Base-by-base conservation (phyloP, 306 rosid species). In the Lablab purpureus region DNA sequence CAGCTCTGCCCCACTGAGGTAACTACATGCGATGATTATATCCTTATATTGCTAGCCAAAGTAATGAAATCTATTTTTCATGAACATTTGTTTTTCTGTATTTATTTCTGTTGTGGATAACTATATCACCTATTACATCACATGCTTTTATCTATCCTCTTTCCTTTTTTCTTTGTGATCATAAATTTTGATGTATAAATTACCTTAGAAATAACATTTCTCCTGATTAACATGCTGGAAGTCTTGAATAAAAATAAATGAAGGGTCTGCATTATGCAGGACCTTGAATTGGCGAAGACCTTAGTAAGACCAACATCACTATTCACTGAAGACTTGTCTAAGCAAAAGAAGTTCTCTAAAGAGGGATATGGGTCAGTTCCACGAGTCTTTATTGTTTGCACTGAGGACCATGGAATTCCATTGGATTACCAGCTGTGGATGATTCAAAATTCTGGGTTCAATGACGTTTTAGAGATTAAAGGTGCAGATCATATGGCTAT, bases 1-100 rank as follows among this genome's bases (percentile, higher is more conserved):
- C 92, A 91, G 37, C 83, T 83, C 21, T 73, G 80, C 56, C 66
- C 93, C 8, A 4, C 11, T 14, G 88, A 87, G 97, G 97, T 91
- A 72, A 21, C 6, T 13, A 10, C 1, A 17, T 49, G 34, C 6
- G 2, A 32, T 4, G 1, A 4, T 2, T 43, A 10, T 2, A 0
- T 0, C 15, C 12, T 27, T 27, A 1, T 27, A 3, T 27, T 27
- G 3, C 28, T 27, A 3, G 28, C 28, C 3, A 27, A 27, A 30
- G 34, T 30, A 30, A 30, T 30, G 34, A 30, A 30, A 30, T 30
- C 4, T 30, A 30, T 30, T 30, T 30, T 27, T 27, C 28, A 27
- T 27, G 3, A 1, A 27, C 28, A 27, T 27, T 27, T 27, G 28
- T 27, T 27, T 27, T n/a, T n/a, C n/a, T n/a, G n/a, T n/a, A n/a